phyloP scores from a whole-genome alignment of 495 filamentous ascomycete genomes.

The Darksidea phi region DNA sequence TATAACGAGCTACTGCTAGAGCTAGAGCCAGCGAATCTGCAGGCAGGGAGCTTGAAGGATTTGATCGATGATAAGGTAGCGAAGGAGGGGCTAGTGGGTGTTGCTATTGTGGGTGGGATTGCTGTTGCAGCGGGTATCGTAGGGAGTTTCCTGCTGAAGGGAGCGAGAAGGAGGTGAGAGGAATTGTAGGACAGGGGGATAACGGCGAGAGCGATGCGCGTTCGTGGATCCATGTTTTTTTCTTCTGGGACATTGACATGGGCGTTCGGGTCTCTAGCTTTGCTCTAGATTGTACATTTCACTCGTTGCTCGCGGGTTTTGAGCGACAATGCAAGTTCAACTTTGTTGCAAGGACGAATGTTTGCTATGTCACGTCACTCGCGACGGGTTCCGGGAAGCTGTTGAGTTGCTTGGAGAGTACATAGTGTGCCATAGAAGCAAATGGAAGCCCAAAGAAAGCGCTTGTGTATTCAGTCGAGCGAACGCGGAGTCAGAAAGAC shows the following conservation, averaged over 20 bases:
- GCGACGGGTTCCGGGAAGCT: too few species aligned
- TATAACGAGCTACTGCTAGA: slow-evolving; percentile 93
- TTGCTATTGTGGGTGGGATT: slow-evolving; percentile 93
- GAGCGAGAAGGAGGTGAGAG: slow-evolving; percentile 53
- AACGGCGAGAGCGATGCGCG: too few species aligned
- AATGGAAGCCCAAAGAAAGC: slow-evolving; percentile 20
- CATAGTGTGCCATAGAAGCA: slow-evolving; percentile 9
- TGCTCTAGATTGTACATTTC: slow-evolving; percentile 9
- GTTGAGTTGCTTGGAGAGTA: slow-evolving; percentile 1
- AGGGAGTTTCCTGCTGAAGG: slow-evolving; percentile 77
- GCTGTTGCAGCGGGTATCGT: slow-evolving; percentile 92
- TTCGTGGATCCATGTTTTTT: too few species aligned
- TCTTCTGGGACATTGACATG: slow-evolving; percentile 1
- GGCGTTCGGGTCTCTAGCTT: background rate
- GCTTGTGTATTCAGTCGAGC: background rate
- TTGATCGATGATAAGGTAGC: slow-evolving; percentile 95
- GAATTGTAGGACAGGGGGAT: too few species aligned
- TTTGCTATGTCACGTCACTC: background rate
- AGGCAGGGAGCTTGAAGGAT: slow-evolving; percentile 76
- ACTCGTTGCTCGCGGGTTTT: background rate
- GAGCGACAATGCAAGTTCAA: too few species aligned
- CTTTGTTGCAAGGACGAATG: too few species aligned
- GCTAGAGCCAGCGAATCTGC: slow-evolving; percentile 83
- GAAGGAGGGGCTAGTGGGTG: slow-evolving; percentile 88
- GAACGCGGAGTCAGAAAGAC: slow-evolving; percentile 25